A percentile compares a stretch with the other conserved stretches of the same genome.
phyloP scores from a whole-genome alignment of 495 filamentous ascomycete genomes.

The Neurospora intermedia region DNA sequence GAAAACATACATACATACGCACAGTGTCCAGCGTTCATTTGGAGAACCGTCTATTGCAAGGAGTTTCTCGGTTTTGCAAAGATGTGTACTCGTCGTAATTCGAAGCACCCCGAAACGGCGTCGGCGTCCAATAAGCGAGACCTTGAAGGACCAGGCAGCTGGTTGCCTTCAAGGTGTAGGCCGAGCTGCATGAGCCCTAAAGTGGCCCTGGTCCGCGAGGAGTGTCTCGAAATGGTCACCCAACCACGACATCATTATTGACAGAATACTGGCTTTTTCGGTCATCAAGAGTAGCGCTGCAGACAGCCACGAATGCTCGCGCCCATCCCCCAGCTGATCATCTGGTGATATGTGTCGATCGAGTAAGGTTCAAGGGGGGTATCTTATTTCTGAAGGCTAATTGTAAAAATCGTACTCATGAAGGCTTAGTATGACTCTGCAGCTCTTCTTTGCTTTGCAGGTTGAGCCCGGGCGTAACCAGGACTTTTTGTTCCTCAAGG shows the following conservation, averaged over 20 bases:
- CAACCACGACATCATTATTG: neutral
- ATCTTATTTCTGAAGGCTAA: neutral
- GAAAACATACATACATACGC: neutral
- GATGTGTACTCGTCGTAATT: neutral
- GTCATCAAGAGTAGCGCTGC: neutral
- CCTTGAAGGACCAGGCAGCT: neutral
- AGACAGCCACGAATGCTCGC: neutral
- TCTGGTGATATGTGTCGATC: neutral
- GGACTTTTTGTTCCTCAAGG: neutral
- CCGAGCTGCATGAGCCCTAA: neutral
- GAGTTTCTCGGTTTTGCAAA: neutral
- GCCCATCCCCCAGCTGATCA: neutral
- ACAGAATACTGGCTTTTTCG: neutral
- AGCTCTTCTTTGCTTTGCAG: neutral
- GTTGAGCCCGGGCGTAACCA: neutral
- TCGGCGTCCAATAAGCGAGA: neutral
- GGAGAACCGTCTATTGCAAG: neutral
- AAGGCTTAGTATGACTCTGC: neutral
- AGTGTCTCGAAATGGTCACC: neutral
- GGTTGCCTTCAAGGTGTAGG: neutral
- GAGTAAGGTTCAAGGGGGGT: neutral
- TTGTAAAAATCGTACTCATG: neutral
- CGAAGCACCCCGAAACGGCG: neutral
- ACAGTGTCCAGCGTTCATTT: neutral
- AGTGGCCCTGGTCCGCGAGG: neutral